Evolutionary conservation across 1,284 basidiomycete genomes (phyloP), one percentile per base, ranked within the genome.

Genomic region (Cyathus pygmaeus): DNA sequence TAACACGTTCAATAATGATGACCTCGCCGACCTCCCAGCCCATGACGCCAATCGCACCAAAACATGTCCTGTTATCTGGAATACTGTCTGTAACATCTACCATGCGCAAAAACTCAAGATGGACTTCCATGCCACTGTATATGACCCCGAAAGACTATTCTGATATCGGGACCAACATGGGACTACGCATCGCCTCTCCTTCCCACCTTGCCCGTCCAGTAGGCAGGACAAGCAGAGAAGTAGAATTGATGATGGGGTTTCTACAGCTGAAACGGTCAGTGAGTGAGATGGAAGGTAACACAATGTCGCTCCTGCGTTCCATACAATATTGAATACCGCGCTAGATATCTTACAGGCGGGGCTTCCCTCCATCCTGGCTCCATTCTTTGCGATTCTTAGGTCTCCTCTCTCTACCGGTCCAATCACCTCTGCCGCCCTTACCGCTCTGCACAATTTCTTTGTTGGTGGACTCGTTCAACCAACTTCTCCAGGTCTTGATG

Each of bases 41-140:
- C 33, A 21, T 36, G 53, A 31, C 52, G 58, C 66, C 76, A 52
- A 82, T 89, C 55, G 87, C 90, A 39, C 79, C 84, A 39, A 89
- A 89, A 62, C 94, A 96, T 85, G 87, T 96, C 51, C 77, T 97
- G 27, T 86, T 91, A 64, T 90, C 94, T 41, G 96, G 99, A 83
- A 94, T 98, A 65, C 86, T 96, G 58, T 86, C 94, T 13, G 94
- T 99, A 68, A 98, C 95, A 44, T 95, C 95, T 4, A 87, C 90
- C n/a, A 98, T 99, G 94, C 93, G 97, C 76, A 95, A 96, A 81
- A 97, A 97, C 79, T 94, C 95, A 53, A 89, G 95, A 54, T 97
- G 95, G 95, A 91, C 95, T 17, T 86, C 91, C 23, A 86, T 87
- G 51, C 83, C 86, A 44, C 85, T 89, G 70, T 84, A 86, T 52